Evolutionary conservation across 306 rosid genomes (phyloP).

Genomic region (Urtica urens): DNA sequence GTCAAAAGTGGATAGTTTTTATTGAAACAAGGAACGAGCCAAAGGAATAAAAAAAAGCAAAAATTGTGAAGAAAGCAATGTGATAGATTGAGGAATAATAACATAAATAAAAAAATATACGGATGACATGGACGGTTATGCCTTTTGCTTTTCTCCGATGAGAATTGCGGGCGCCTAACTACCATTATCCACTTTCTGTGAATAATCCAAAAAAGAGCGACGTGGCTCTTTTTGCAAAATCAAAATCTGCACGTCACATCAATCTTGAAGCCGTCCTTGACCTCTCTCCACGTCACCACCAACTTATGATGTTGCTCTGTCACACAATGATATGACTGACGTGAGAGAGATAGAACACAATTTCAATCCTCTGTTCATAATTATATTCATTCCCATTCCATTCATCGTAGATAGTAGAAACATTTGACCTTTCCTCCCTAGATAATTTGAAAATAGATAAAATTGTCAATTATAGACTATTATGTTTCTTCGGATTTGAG

Average conservation of each 20-base stretch:
- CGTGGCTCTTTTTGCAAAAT: neutral
- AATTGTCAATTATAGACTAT: too few species aligned
- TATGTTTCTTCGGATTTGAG: too few species aligned
- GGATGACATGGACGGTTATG: neutral
- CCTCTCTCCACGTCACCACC: constrained; percentile 7
- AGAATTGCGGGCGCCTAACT: constrained; percentile 20
- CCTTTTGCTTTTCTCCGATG: neutral
- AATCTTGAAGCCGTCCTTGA: neutral
- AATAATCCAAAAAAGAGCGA: neutral
- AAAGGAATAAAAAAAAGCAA: constrained; percentile 4
- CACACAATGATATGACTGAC: too few species aligned
- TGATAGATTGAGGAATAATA: neutral
- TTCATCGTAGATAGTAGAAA: too few species aligned
- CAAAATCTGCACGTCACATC: neutral
- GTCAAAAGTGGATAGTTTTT: constrained; percentile 11
- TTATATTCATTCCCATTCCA: too few species aligned
- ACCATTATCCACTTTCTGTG: neutral
- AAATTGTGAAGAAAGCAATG: constrained; percentile 3
- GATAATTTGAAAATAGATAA: too few species aligned
- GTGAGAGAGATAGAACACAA: too few species aligned
- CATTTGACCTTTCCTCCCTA: too few species aligned
- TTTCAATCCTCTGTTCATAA: too few species aligned
- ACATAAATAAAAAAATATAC: too few species aligned
- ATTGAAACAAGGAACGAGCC: neutral
- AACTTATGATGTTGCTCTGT: too few species aligned